phyloP scores from a whole-genome alignment of 2,329 filamentous ascomycete species.

The Hymenoscyphus scutula region DNA sequence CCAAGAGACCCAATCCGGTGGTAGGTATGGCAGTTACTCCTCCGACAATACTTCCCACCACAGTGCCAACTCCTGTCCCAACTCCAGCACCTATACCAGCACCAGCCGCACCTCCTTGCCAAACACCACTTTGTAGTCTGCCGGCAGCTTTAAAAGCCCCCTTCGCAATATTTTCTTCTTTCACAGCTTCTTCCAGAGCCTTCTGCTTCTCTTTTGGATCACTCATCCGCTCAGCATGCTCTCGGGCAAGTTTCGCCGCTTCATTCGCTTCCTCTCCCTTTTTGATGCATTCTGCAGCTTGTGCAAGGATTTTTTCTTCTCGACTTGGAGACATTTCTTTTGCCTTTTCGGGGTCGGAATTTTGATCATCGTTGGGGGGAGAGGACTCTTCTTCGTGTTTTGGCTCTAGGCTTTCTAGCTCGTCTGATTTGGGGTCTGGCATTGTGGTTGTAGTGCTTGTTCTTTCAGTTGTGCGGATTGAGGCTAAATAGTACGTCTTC shows the following conservation, averaged over 20 bases:
- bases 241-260: slow-evolving; percentile 13
- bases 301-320: slow-evolving; percentile 22
- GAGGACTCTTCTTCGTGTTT: neutral
- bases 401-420: slow-evolving; percentile 1
- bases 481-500: too few relatives aligned
- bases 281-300: slow-evolving; percentile 19
- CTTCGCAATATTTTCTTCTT: slow-evolving; percentile 21
- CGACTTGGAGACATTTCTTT: slow-evolving; percentile 10
- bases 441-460: neutral
- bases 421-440: neutral
- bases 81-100: slow-evolving; percentile 27
- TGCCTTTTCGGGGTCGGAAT: neutral
- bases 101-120: slow-evolving; percentile 28
- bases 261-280: slow-evolving; percentile 16
- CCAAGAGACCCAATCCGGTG: slow-evolving; percentile 23
- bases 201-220: slow-evolving; percentile 22
- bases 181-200: slow-evolving; percentile 21
- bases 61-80: slow-evolving; percentile 24
- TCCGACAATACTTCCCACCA: slow-evolving; percentile 6
- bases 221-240: slow-evolving; percentile 12
- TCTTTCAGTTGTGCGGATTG: neutral
- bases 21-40: slow-evolving; percentile 19
- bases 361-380: neutral
- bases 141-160: slow-evolving; percentile 70
- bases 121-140: slow-evolving; percentile 30